Evolutionary conservation across 1,284 basidiomycete species (phyloP).

Genomic region (Xerocomus amazonicus): DNA sequence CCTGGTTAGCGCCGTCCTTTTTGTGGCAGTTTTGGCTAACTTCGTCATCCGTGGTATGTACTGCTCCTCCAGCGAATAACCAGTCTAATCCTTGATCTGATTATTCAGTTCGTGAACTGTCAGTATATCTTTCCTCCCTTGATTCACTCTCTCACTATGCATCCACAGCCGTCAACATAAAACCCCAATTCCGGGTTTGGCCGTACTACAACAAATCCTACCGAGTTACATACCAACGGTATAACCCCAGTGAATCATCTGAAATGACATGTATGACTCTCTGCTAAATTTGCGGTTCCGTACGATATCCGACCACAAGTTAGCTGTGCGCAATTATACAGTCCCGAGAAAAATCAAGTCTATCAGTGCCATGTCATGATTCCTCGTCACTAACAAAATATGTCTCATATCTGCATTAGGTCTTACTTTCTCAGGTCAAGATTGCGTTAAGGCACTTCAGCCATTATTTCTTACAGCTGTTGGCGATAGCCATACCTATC

Average conservation of each 20-base stretch:
- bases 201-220: slow-evolving; percentile 23
- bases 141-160: not conserved
- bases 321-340: not conserved
- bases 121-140: slow-evolving; percentile 11
- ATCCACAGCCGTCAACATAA: slow-evolving; percentile 23
- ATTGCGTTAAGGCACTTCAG: too few species aligned
- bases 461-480: too few species aligned
- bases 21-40: slow-evolving; percentile 82
- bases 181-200: slow-evolving; percentile 31
- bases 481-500: too few species aligned
- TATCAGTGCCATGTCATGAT: too few species aligned
- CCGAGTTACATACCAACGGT: slow-evolving; percentile 21
- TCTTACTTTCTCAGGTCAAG: too few species aligned
- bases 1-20: slow-evolving; percentile 74
- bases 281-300: not conserved
- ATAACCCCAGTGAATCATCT: slow-evolving; percentile 2
- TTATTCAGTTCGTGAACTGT: slow-evolving; percentile 39
- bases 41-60: slow-evolving; percentile 77
- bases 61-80: not conserved
- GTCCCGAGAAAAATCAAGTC: not conserved
- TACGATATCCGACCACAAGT: not conserved
- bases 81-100: not conserved
- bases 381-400: too few species aligned
- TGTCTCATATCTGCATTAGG: too few species aligned
- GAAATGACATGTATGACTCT: not conserved